Conservation (phyloP, 768 basidiomycete genomes). For the Collybia sordida region DNA sequence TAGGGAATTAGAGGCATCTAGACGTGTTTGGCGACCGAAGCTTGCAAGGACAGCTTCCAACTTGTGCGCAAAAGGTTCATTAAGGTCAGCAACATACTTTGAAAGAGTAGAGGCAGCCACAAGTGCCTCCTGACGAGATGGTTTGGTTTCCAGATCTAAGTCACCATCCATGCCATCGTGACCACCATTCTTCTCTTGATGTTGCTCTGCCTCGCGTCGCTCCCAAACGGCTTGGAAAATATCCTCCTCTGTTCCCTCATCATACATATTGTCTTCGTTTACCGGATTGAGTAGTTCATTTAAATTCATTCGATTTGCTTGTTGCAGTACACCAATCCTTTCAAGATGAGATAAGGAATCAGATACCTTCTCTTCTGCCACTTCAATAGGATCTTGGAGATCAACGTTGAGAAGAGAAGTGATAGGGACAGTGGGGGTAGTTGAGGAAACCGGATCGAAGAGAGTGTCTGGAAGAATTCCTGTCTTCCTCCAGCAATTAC, state of each 20-base stretch:
- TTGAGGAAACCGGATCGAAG: neutral
- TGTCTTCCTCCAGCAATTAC: conserved; percentile 26
- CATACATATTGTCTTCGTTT: neutral
- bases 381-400: conserved; percentile 4
- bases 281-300: neutral
- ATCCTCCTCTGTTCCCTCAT: neutral
- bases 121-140: neutral
- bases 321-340: neutral
- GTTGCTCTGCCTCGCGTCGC: too few species aligned
- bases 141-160: neutral
- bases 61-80: neutral
- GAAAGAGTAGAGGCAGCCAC: neutral
- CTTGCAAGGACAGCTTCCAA: neutral
- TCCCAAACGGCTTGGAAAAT: too few species aligned
- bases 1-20: neutral
- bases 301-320: neutral
- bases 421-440: conserved; percentile 18
- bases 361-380: conserved; percentile 9
- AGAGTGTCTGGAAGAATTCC: conserved; percentile 4
- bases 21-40: neutral
- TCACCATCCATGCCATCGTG: too few species aligned
- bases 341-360: neutral
- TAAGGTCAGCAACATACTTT: neutral
- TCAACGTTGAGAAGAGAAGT: conserved; percentile 15
- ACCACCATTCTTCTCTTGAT: too few species aligned